Percentiles rank a stretch among this genome's conserved stretches.
These are phyloP conservation scores for Hibiscus trionum DNA, from an alignment of 345 rosid species.

Conservation along the genomic window DNA sequence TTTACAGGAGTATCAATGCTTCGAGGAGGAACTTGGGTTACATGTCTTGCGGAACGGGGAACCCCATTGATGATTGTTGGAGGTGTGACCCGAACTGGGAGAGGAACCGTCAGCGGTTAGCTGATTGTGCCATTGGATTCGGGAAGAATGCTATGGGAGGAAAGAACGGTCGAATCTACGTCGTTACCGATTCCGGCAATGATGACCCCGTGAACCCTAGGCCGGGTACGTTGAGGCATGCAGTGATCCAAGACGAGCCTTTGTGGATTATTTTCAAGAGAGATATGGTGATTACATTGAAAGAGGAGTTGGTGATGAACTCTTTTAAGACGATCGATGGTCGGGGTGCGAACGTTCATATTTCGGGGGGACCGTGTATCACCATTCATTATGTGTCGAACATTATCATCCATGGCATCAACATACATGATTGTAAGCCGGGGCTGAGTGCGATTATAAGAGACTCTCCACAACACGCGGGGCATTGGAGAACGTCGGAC, in stretches of 20 bases:
- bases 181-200: slow-evolving; percentile 48
- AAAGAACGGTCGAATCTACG: slow-evolving; percentile 49
- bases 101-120: slow-evolving; percentile 47
- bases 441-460: slow-evolving; percentile 36
- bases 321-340: slow-evolving; percentile 76
- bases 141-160: slow-evolving; percentile 73
- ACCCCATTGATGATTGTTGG: slow-evolving; percentile 84
- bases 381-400: slow-evolving; percentile 54
- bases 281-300: slow-evolving; percentile 63
- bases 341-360: slow-evolving; percentile 73
- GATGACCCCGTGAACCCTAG: slow-evolving; percentile 53
- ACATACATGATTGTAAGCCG: slow-evolving; percentile 68
- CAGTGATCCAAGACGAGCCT: slow-evolving; percentile 65
- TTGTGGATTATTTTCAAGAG: slow-evolving; percentile 69
- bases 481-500: slow-evolving; percentile 47
- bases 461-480: slow-evolving; percentile 52
- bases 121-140: slow-evolving; percentile 74
- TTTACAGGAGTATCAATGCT: slow-evolving; percentile 53
- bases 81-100: slow-evolving; percentile 73
- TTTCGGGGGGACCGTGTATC: slow-evolving; percentile 64
- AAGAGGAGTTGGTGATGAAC: slow-evolving; percentile 57
- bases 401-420: slow-evolving; percentile 63
- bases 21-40: slow-evolving; percentile 63
- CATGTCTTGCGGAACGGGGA: slow-evolving; percentile 54
- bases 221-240: slow-evolving; percentile 67